Evolutionary conservation across 371 early-diverging fungal species (phyloP).

Genomic region (Smittium culicis): DNA sequence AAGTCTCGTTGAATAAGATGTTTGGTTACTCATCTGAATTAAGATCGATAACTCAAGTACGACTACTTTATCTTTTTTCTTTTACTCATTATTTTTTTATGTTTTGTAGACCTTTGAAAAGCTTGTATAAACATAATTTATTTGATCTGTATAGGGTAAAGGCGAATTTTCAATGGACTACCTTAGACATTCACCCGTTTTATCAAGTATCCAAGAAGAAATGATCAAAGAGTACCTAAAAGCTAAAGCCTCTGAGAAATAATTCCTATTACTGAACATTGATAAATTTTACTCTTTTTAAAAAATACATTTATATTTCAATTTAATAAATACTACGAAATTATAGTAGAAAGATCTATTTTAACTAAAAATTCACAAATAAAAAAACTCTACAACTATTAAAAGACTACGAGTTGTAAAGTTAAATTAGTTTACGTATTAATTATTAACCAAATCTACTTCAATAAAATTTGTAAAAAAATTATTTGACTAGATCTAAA

Average conservation of each 20-base stretch:
- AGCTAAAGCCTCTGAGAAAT: slow-evolving; percentile 25
- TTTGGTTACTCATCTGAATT: slow-evolving; percentile 95
- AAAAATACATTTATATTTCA: too few species aligned
- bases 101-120: not conserved
- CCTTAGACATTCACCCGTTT: slow-evolving; percentile 71
- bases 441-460: too few species aligned
- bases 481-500: too few species aligned
- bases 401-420: too few species aligned
- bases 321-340: too few species aligned
- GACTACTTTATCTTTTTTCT: not conserved
- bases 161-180: slow-evolving; percentile 98
- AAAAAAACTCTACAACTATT: too few species aligned
- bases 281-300: too few species aligned
- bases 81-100: not conserved
- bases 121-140: not conserved
- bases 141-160: slow-evolving; percentile 48
- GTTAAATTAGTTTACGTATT: too few species aligned
- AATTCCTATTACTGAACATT: too few species aligned
- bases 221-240: slow-evolving; percentile 73
- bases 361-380: too few species aligned
- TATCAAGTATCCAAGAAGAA: slow-evolving; percentile 63
- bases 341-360: too few species aligned
- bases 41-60: slow-evolving; percentile 66
- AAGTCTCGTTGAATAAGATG: slow-evolving; percentile 92
- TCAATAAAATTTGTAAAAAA: too few species aligned